These are phyloP conservation scores for Erigeron philadelphicus DNA, from an alignment of 140 eudicot species.

Conservation along the genomic window DNA sequence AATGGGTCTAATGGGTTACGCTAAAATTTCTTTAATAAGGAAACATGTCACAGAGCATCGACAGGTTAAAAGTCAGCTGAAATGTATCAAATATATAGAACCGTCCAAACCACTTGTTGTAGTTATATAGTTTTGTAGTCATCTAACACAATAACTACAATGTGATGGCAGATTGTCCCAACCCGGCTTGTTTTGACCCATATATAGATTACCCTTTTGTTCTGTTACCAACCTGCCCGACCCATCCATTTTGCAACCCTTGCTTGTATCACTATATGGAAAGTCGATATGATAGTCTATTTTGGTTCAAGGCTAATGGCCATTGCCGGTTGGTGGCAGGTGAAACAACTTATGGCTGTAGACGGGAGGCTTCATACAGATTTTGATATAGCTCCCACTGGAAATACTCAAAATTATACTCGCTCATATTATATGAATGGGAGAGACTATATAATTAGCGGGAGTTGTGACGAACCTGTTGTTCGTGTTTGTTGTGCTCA, in stretches of 20 bases:
- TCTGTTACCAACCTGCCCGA: background rate
- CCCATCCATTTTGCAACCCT: background rate
- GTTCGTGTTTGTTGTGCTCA: constrained; percentile 85
- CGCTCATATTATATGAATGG: constrained; percentile 91
- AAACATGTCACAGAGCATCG: too few relatives aligned
- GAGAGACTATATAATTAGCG: constrained; percentile 79
- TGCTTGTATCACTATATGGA: background rate
- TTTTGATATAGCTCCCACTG: constrained; percentile 68
- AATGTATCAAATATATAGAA: too few relatives aligned
- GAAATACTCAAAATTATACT: constrained; percentile 67
- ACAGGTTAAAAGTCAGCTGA: too few relatives aligned
- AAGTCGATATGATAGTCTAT: background rate
- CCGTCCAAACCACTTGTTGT: too few relatives aligned
- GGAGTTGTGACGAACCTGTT: constrained; percentile 70
- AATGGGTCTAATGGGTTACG: too few relatives aligned
- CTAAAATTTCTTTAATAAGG: too few relatives aligned
- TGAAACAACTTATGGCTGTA: constrained; percentile 70
- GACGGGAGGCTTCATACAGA: constrained; percentile 68
- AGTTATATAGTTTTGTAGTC: too few relatives aligned
- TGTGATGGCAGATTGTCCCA: too few relatives aligned
- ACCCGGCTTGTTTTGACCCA: too few relatives aligned
- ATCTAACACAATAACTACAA: too few relatives aligned
- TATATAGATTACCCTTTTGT: too few relatives aligned
- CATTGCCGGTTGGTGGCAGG: constrained; percentile 39
- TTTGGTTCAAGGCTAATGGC: background rate